Conservation (phyloP, 108 stramenopile species). For the Cyclotella atomus region DNA sequence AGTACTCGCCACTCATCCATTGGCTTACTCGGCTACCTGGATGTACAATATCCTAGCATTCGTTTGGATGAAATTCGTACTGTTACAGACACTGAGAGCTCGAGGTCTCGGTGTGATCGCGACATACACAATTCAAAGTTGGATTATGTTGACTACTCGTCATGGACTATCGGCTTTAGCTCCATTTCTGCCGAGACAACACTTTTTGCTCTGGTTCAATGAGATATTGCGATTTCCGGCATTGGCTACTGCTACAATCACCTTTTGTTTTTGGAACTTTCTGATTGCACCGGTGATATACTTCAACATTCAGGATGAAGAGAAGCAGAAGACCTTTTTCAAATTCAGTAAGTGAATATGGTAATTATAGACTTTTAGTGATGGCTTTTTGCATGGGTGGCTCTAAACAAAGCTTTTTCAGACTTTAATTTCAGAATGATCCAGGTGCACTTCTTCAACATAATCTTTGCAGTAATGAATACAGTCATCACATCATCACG, state of each 20-base stretch:
- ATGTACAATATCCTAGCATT: slow-evolving; percentile 23
- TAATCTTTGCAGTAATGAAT: slow-evolving; percentile 62
- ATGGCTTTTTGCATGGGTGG: background rate
- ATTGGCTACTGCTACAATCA: slow-evolving; percentile 64
- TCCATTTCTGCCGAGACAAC: slow-evolving; percentile 48
- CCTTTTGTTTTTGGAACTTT: slow-evolving; percentile 82
- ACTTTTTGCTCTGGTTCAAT: slow-evolving; percentile 34
- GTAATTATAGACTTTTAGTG: background rate
- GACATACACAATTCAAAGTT: slow-evolving; percentile 71
- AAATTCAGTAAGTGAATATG: slow-evolving; percentile 31
- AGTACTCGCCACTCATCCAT: slow-evolving; percentile 17
- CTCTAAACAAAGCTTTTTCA: background rate
- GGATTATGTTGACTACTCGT: slow-evolving; percentile 63
- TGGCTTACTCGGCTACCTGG: slow-evolving; percentile 26
- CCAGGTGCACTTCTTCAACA: slow-evolving; percentile 76
- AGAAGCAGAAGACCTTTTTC: slow-evolving; percentile 53
- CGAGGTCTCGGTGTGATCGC: slow-evolving; percentile 37
- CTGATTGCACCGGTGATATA: slow-evolving; percentile 67
- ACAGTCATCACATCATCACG: slow-evolving; percentile 44
- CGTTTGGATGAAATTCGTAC: slow-evolving; percentile 31
- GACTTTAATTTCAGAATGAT: slow-evolving; percentile 58
- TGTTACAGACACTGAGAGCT: background rate
- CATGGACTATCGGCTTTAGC: slow-evolving; percentile 60
- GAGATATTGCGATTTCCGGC: slow-evolving; percentile 70
- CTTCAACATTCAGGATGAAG: slow-evolving; percentile 38